Evolutionary conservation across 1,284 basidiomycete species (phyloP), one percentile per base, ranked within the genome.

Genomic region (Ceratobasidium theobromae): DNA sequence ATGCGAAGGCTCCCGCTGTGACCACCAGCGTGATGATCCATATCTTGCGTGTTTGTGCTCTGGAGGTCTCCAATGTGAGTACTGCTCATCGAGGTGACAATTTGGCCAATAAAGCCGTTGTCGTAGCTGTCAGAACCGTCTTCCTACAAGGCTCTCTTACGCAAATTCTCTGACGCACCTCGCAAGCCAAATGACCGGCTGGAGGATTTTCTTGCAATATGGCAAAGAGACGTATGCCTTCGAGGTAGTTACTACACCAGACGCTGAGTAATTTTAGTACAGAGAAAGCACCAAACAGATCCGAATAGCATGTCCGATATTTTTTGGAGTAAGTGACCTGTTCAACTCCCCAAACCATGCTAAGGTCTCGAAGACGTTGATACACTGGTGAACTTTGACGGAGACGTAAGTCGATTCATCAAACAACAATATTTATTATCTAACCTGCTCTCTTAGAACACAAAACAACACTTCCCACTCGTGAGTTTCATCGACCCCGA

Each of bases 1-100:
- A 45, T 28, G 25, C 28, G 16, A 45, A 66, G 27, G 53, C n/a
- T 5, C 2, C 43, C 21, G 28, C 43, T n/a, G 55, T 60, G 4
- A 23, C 41, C 21, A 49, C 55, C 8, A 48, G n/a, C 30, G 45
- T 60, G 12, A 43, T 60, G 45, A 43, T 49, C 4, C 55, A 60
- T 57, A 43, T 55, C 18, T 66, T 41, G 45, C 52, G 65, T n/a
- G 43, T 66, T 21, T 30, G 60, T 57, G 65, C 45, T 23, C 28
- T 51, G n/a, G 48, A 65, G 40, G 51, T 65, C 32, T 52, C 49
- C n/a, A 33, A 49, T 16, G 60, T 60, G 38, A n/a, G 55, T 60
- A 16, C 38, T 35, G n/a, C 28, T 5, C 11, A 23, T 9, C 23
- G 4, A 11, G 28, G 14, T n/a, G 38, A 1, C 6, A 23, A 38